phyloP scores from a whole-genome alignment of 768 basidiomycete genomes.

The Suillus spraguei region DNA sequence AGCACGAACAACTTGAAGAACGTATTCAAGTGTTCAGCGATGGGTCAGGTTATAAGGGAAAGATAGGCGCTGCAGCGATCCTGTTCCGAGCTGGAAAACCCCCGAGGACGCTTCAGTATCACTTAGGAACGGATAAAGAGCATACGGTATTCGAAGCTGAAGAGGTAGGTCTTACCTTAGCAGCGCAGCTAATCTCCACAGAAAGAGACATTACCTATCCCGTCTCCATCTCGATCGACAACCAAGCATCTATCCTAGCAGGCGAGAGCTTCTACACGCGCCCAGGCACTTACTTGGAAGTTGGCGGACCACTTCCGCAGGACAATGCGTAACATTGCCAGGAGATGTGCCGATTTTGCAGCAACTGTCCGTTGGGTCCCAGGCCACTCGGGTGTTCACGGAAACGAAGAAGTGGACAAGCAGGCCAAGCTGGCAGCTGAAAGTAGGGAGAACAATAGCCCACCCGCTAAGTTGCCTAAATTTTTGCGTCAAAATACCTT shows the following conservation, averaged over 20 bases:
- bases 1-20: rapidly evolving
- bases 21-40: conserved; percentile 18
- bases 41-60: neutral
- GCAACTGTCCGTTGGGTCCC: neutral
- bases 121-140: neutral
- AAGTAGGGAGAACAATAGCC: neutral
- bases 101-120: too few species aligned
- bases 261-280: neutral
- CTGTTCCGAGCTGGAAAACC: too few species aligned
- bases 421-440: neutral
- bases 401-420: conserved; percentile 2
- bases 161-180: conserved; percentile 14
- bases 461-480: neutral
- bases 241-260: conserved; percentile 15
- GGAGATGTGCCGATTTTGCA: rapidly evolving
- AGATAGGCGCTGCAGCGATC: conserved; percentile 24
- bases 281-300: neutral
- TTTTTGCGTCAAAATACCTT: neutral
- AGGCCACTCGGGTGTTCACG: neutral
- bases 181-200: conserved; percentile 10
- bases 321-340: neutral
- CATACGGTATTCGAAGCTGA: conserved; percentile 24
- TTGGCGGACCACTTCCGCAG: conserved; percentile 2
- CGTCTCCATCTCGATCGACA: conserved; percentile 17
- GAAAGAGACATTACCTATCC: neutral